phyloP scores from a whole-genome alignment of 495 filamentous ascomycete genomes.

The Geoglossum glabrum region DNA sequence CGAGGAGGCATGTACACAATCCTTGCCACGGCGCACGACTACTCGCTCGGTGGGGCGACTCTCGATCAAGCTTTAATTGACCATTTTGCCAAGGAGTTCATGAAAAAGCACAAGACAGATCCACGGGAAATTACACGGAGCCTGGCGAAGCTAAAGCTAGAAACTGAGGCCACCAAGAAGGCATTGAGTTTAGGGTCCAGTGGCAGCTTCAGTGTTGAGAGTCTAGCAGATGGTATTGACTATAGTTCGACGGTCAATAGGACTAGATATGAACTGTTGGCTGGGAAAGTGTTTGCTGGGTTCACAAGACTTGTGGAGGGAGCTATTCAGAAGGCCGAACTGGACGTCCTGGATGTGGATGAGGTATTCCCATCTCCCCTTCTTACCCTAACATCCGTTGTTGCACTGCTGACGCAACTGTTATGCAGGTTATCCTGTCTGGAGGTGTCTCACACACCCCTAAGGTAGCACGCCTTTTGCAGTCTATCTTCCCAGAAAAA shows the following conservation, averaged over 20 bases:
- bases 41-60: slow-evolving; percentile 62
- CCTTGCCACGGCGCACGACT: slow-evolving; percentile 84
- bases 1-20: slow-evolving; percentile 94
- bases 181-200: slow-evolving; percentile 72
- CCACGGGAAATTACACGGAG: slow-evolving; percentile 61
- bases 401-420: neutral
- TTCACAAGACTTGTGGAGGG: slow-evolving; percentile 70
- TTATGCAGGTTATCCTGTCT: slow-evolving; percentile 54
- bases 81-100: slow-evolving; percentile 94
- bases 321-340: slow-evolving; percentile 72
- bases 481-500: slow-evolving; percentile 56
- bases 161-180: slow-evolving; percentile 77
- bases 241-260: slow-evolving; percentile 83
- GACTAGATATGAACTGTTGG: slow-evolving; percentile 79
- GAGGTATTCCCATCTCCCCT: slow-evolving; percentile 28
- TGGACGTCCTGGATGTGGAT: slow-evolving; percentile 83
- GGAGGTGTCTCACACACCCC: slow-evolving; percentile 89
- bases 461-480: slow-evolving; percentile 59
- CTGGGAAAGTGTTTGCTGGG: slow-evolving; percentile 61
- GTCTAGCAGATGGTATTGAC: slow-evolving; percentile 69
- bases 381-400: neutral
- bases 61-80: slow-evolving; percentile 83
- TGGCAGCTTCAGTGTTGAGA: slow-evolving; percentile 79
- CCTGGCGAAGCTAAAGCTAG: slow-evolving; percentile 79
- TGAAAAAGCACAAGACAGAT: slow-evolving; percentile 82